A percentile compares a stretch with the other conserved stretches of the same genome.
Conservation (phyloP, 352 stramenopile species). For the Globisporangium splendens region DNA sequence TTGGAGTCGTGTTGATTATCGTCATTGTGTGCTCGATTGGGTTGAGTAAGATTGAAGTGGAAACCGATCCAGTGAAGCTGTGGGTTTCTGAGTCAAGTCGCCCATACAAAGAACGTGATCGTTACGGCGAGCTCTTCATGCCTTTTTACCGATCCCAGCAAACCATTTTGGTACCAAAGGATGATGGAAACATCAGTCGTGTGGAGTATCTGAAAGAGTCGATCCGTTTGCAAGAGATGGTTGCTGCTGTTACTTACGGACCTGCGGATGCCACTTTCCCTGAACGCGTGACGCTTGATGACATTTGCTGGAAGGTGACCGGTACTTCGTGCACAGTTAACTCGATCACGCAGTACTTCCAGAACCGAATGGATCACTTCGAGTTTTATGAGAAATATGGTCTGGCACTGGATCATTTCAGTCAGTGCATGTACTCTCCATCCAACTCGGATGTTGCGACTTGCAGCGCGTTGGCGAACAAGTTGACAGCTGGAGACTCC, state of each 20-base stretch:
- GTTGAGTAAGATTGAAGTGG: slow-evolving; percentile 42
- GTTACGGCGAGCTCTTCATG: slow-evolving; percentile 60
- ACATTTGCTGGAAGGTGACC: slow-evolving; percentile 70
- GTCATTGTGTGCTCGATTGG: slow-evolving; percentile 32
- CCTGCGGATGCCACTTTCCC: slow-evolving; percentile 16
- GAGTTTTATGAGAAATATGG: slow-evolving; percentile 54
- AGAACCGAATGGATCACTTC: slow-evolving; percentile 60
- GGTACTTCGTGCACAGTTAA: slow-evolving; percentile 54
- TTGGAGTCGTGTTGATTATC: slow-evolving; percentile 31
- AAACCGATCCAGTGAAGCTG: slow-evolving; percentile 61
- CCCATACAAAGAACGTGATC: slow-evolving; percentile 52
- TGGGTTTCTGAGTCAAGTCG: slow-evolving; percentile 59
- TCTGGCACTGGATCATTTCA: slow-evolving; percentile 49
- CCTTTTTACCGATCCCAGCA: slow-evolving; percentile 75
- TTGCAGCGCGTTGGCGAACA: slow-evolving; percentile 36
- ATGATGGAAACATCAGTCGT: slow-evolving; percentile 50
- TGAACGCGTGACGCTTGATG: slow-evolving; percentile 29
- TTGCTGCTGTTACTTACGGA: slow-evolving; percentile 35
- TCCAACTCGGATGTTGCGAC: slow-evolving; percentile 43
- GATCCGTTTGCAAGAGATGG: slow-evolving; percentile 45
- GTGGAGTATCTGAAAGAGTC: slow-evolving; percentile 47
- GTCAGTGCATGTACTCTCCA: slow-evolving; percentile 55
- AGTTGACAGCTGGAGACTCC: slow-evolving; percentile 29
- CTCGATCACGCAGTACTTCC: slow-evolving; percentile 63
- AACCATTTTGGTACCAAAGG: slow-evolving; percentile 60